phyloP scores from a whole-genome alignment of 2,329 filamentous ascomycete genomes.

The Alternaria consortialis region DNA sequence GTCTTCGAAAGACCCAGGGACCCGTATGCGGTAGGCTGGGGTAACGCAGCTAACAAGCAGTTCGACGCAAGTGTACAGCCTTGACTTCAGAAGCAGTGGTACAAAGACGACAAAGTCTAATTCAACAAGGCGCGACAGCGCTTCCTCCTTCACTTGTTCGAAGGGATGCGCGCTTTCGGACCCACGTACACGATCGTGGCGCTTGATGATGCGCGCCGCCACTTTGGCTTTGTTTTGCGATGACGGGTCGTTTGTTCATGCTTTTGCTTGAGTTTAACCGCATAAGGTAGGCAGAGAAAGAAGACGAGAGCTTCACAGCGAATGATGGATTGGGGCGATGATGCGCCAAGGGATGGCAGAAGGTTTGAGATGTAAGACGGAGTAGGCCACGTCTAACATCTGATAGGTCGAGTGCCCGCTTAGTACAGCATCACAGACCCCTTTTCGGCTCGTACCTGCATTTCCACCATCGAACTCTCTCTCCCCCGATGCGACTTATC shows the following conservation, averaged over 20 bases:
- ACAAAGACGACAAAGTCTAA: slow-evolving; percentile 13
- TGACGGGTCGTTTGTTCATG: slow-evolving; percentile 12
- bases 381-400: slow-evolving; percentile 1
- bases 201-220: slow-evolving; percentile 19
- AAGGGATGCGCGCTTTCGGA: slow-evolving; percentile 9
- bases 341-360: slow-evolving; percentile 21
- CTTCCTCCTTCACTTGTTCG: slow-evolving; percentile 1
- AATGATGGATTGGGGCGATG: slow-evolving; percentile 17
- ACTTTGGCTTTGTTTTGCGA: slow-evolving; percentile 14
- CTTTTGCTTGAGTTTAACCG: slow-evolving; percentile 21
- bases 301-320: slow-evolving; percentile 12
- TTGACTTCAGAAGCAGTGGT: slow-evolving; percentile 11
- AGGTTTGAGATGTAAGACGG: slow-evolving; percentile 25
- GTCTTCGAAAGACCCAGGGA: slow-evolving; percentile 24
- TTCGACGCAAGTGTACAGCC: slow-evolving; percentile 17
- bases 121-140: slow-evolving; percentile 8
- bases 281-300: slow-evolving; percentile 16
- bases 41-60: slow-evolving; percentile 30
- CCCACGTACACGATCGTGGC: slow-evolving; percentile 11
- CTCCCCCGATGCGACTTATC: background rate
- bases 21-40: slow-evolving; percentile 28
- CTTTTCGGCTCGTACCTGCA: slow-evolving; percentile 7
- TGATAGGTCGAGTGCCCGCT: slow-evolving; percentile 13
- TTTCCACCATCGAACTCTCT: slow-evolving; percentile 1
- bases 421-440: slow-evolving; percentile 3